Evolutionary conservation across 2,329 filamentous ascomycete species (phyloP).

Genomic region (Epichloe gansuensis): DNA sequence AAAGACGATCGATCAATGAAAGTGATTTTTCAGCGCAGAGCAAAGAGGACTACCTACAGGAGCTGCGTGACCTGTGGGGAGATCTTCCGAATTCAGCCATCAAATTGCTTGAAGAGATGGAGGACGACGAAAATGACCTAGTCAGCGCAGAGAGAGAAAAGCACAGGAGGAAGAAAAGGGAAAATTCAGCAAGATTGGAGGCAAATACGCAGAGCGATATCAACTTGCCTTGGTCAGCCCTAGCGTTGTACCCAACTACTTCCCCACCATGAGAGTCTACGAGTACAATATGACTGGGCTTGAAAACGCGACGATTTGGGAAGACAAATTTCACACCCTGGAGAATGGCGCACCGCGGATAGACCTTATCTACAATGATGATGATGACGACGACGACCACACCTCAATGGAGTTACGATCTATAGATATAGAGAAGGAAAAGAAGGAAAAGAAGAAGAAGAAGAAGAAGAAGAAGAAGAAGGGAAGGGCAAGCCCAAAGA

Average conservation of each 20-base stretch:
- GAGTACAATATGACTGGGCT: constrained; percentile 86
- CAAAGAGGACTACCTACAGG: constrained; percentile 59
- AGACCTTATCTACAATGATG: background rate
- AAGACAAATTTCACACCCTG: constrained; percentile 17
- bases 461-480: constrained; percentile 32
- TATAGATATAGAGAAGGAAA: constrained; percentile 13
- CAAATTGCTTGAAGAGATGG: constrained; percentile 8
- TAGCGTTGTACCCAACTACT: constrained; percentile 87
- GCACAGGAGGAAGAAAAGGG: constrained; percentile 33
- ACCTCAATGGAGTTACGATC: constrained; percentile 18
- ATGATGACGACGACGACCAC: constrained; percentile 11
- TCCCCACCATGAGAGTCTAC: constrained; percentile 77
- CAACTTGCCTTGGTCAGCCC: constrained; percentile 70
- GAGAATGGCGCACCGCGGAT: background rate
- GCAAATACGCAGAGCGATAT: constrained; percentile 74
- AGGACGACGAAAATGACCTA: constrained; percentile 8
- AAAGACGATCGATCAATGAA: constrained; percentile 25
- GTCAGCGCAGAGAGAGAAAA: constrained; percentile 14
- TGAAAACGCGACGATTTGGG: constrained; percentile 41
- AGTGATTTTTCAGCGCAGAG: constrained; percentile 47
- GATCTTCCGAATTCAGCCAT: constrained; percentile 48
- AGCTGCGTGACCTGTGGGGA: constrained; percentile 68
- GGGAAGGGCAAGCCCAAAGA: constrained; percentile 39
- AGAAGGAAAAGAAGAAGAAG: constrained; percentile 24
- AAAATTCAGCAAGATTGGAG: constrained; percentile 55